Conservation (phyloP, 1,139 yeast species). For the Debaryomyces subglobosus region DNA sequence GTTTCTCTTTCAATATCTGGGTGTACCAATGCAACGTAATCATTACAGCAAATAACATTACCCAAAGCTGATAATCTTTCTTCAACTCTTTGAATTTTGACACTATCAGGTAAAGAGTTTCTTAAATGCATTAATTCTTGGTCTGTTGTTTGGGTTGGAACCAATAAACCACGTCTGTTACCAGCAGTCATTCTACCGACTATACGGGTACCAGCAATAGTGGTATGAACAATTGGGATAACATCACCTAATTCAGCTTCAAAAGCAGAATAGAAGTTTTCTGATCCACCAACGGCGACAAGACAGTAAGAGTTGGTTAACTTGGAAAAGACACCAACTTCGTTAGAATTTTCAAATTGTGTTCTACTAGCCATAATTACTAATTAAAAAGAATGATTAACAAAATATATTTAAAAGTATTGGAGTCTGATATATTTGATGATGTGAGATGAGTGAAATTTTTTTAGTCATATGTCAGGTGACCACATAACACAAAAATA, state of each 20-base stretch:
- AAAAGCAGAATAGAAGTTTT: constrained; percentile 95
- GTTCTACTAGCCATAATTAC: constrained; percentile 50
- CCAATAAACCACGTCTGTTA: constrained; percentile 94
- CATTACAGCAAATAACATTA: constrained; percentile 97
- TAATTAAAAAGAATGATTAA: background rate
- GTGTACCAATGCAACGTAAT: constrained; percentile 97
- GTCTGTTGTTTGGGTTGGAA: constrained; percentile 98
- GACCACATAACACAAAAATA: constrained; percentile 5
- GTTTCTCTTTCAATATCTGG: constrained; percentile 99
- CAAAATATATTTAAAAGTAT: background rate
- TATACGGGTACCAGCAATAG: constrained; percentile 97
- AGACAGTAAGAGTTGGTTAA: constrained; percentile 95
- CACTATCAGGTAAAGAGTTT: constrained; percentile 95
- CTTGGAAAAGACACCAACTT: constrained; percentile 96
- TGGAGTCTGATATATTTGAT: background rate
- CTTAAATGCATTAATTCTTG: constrained; percentile 97
- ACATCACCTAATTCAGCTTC: constrained; percentile 98
- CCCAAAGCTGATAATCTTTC: constrained; percentile 97
- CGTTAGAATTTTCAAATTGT: constrained; percentile 95
- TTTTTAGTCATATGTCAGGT: constrained; percentile 4
- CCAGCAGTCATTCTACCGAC: constrained; percentile 99
- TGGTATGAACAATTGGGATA: constrained; percentile 93
- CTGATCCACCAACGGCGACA: constrained; percentile 97
- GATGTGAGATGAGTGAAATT: constrained; percentile 9
- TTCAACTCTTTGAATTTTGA: constrained; percentile 96